Percentiles rank a stretch among this genome's conserved stretches.
Evolutionary conservation across 1,284 basidiomycete genomes (phyloP).

Genomic region (Blastosporella zonata): DNA sequence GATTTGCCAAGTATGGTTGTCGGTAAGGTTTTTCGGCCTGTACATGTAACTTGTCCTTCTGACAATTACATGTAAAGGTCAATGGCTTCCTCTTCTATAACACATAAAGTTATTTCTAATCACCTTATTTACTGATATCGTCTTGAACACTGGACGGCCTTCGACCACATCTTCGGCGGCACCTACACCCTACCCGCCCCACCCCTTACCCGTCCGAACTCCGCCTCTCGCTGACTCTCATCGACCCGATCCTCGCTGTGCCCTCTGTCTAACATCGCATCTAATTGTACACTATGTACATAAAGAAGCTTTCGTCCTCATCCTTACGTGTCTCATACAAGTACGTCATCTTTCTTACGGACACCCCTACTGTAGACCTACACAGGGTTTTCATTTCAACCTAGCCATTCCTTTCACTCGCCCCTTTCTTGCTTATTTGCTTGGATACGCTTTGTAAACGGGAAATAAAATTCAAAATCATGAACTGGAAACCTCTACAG

Average conservation of each 20-base stretch:
- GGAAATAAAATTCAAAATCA: conserved; percentile 8
- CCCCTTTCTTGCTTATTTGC: not conserved
- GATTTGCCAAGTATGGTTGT: conserved; percentile 86
- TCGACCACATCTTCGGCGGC: conserved; percentile 8
- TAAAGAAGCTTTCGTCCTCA: conserved; percentile 5
- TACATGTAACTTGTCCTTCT: conserved; percentile 6
- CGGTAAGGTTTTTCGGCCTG: conserved; percentile 39
- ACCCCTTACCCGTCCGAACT: not conserved
- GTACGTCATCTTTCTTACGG: not conserved
- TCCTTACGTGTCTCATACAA: not conserved
- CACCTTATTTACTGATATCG: conserved; percentile 20
- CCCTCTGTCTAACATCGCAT: conserved; percentile 11
- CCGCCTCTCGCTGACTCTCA: not conserved
- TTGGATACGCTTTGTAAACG: conserved; percentile 14
- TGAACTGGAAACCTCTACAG: conserved; percentile 7
- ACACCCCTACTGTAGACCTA: conserved; percentile 4
- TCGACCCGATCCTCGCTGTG: conserved; percentile 13
- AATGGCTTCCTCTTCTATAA: conserved; percentile 76
- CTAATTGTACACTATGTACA: conserved; percentile 20
- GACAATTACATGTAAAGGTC: conserved; percentile 43
- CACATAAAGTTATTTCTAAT: conserved; percentile 16
- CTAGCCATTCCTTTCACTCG: not conserved
- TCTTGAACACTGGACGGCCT: conserved; percentile 21
- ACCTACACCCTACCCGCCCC: not conserved
- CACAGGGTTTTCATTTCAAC: not conserved